Evolutionary conservation across 2,329 filamentous ascomycete species (phyloP).

Genomic region (Xylariaceae sp.): DNA sequence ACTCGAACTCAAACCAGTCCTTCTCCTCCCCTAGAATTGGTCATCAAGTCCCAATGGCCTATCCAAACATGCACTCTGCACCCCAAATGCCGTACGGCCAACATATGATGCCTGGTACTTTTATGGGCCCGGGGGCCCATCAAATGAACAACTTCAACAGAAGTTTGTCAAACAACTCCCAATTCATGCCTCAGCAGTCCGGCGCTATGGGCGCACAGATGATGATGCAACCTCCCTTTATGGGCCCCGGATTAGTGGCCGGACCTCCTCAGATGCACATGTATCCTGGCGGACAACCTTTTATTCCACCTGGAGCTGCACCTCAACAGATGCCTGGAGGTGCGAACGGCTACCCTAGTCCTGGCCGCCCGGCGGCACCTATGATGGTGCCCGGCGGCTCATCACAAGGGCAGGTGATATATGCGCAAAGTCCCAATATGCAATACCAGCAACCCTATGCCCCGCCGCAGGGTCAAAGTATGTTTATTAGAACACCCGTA

Average conservation of each 20-base stretch:
- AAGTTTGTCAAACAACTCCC: constrained; percentile 64
- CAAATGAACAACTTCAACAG: constrained; percentile 65
- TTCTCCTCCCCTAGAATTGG: constrained; percentile 78
- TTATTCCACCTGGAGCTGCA: constrained; percentile 53
- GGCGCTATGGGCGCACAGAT: constrained; percentile 69
- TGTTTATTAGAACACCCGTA: constrained; percentile 38
- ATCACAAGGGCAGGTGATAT: constrained; percentile 78
- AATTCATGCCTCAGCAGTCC: constrained; percentile 66
- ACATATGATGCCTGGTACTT: constrained; percentile 60
- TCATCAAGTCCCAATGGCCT: constrained; percentile 63
- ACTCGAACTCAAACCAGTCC: constrained; percentile 74
- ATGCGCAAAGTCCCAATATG: constrained; percentile 68
- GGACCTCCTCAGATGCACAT: constrained; percentile 72
- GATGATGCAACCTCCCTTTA: constrained; percentile 78
- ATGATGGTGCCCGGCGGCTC: constrained; percentile 96
- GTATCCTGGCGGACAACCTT: constrained; percentile 66
- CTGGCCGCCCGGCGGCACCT: constrained; percentile 68
- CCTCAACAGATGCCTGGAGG: constrained; percentile 55
- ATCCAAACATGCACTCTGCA: constrained; percentile 63
- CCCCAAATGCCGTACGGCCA: constrained; percentile 67
- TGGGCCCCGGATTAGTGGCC: constrained; percentile 63
- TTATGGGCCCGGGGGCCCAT: constrained; percentile 61
- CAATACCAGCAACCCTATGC: constrained; percentile 71
- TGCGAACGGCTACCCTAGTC: constrained; percentile 79
- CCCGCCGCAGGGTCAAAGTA: constrained; percentile 69